A percentile compares a stretch with the other conserved stretches of the same genome.
These are phyloP conservation scores for Fomitopsis palustris DNA, from an alignment of 1,284 basidiomycete species.

Conservation along the genomic window DNA sequence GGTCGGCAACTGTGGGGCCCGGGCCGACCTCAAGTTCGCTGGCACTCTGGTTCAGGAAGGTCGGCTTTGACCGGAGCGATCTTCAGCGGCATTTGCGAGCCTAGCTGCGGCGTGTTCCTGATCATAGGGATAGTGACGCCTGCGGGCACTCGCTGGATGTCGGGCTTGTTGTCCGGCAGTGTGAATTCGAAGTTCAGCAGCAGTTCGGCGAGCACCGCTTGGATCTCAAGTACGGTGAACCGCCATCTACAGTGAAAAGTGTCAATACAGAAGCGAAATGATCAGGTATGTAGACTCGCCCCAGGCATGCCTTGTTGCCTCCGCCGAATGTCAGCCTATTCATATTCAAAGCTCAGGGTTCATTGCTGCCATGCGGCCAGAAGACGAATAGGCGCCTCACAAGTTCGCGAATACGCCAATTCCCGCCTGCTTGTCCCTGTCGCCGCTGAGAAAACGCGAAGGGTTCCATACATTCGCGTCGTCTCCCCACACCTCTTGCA, in stretches of 20 bases:
- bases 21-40: not conserved
- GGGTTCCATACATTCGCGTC: slow-evolving; percentile 26
- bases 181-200: slow-evolving; percentile 49
- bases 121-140: slow-evolving; percentile 9
- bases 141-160: slow-evolving; percentile 10
- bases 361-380: not conserved
- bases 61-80: not conserved
- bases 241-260: slow-evolving; percentile 32
- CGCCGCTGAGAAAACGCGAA: slow-evolving; percentile 20
- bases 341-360: not conserved
- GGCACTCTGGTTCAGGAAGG: not conserved
- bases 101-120: slow-evolving; percentile 2
- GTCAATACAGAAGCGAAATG: not conserved
- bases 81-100: slow-evolving; percentile 10
- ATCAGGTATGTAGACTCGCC: not conserved
- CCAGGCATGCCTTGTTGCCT: slow-evolving; percentile 46
- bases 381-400: slow-evolving; percentile 16
- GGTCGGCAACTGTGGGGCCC: too few relatives aligned
- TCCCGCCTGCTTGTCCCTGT: slow-evolving; percentile 12
- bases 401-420: slow-evolving; percentile 41
- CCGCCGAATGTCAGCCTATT: slow-evolving; percentile 18
- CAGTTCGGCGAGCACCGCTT: slow-evolving; percentile 45
- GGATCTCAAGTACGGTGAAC: slow-evolving; percentile 44
- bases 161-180: slow-evolving; percentile 24
- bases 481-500: slow-evolving; percentile 24